A percentile compares a stretch with the other conserved stretches of the same genome.
Evolutionary conservation across 176 grass and related monocot genomes (phyloP).

Genomic region (Carex littledalei): DNA sequence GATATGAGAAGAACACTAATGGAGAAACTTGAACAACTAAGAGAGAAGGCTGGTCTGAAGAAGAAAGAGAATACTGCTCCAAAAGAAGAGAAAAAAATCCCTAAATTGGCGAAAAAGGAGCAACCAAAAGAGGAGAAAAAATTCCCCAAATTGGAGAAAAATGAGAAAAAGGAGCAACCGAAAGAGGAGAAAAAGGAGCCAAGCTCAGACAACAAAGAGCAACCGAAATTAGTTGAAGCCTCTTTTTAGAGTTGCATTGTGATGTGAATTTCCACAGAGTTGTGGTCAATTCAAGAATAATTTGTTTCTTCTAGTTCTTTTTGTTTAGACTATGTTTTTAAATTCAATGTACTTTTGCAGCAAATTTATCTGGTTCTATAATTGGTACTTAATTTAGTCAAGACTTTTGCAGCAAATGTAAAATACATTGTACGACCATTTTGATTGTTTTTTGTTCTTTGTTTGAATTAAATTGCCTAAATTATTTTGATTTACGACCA

Average conservation of each 20-base stretch:
- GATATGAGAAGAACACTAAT: conserved; percentile 58
- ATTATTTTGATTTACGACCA: too few species aligned
- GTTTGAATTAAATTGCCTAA: too few species aligned
- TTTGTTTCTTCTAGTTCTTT: not conserved
- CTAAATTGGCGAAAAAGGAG: conserved; percentile 1
- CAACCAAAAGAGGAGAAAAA: not conserved
- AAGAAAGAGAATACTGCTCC: conserved; percentile 13
- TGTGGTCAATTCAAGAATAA: not conserved
- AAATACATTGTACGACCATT: too few species aligned
- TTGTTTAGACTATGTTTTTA: not conserved
- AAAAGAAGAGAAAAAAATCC: not conserved
- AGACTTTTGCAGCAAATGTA: too few species aligned
- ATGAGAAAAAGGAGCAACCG: not conserved
- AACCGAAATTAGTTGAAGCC: conserved; percentile 28
- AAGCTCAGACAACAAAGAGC: conserved; percentile 25
- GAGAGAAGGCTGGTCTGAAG: conserved; percentile 48
- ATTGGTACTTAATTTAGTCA: not conserved
- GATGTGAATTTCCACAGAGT: not conserved
- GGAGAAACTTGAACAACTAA: conserved; percentile 63
- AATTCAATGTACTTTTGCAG: not conserved
- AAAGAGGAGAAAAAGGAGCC: conserved; percentile 3
- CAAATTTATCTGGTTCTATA: not conserved
- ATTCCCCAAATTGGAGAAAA: not conserved
- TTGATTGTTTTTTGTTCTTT: too few species aligned
- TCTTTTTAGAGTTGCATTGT: not conserved